Evolutionary conservation across 2,329 filamentous ascomycete species (phyloP).

Genomic region (Mycosphaerelloides madeirae): DNA sequence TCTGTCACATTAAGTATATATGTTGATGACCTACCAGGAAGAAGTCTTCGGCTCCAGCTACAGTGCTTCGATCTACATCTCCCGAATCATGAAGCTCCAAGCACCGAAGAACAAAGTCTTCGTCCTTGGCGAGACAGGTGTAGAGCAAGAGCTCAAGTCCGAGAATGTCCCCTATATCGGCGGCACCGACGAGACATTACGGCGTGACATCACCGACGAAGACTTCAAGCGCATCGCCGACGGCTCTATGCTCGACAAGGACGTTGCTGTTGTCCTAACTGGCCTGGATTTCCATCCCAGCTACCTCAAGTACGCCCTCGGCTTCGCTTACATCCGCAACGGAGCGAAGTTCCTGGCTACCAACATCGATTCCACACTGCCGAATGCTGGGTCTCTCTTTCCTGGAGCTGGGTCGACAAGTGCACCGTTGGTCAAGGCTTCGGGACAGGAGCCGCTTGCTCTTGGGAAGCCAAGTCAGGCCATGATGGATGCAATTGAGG

Average conservation of each 20-base stretch:
- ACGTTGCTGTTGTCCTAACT: slow-evolving; percentile 83
- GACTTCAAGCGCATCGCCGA: slow-evolving; percentile 74
- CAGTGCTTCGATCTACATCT: slow-evolving; percentile 92
- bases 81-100: slow-evolving; percentile 78
- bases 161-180: slow-evolving; percentile 78
- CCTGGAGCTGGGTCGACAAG: slow-evolving; percentile 83
- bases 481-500: slow-evolving; percentile 99
- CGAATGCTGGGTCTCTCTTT: slow-evolving; percentile 76
- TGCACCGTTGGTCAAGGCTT: slow-evolving; percentile 65
- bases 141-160: slow-evolving; percentile 78
- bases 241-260: slow-evolving; percentile 72
- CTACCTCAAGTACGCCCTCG: slow-evolving; percentile 84
- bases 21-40: slow-evolving; percentile 49
- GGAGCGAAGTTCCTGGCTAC: slow-evolving; percentile 88
- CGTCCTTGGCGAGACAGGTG: slow-evolving; percentile 83
- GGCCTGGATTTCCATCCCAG: slow-evolving; percentile 93
- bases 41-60: slow-evolving; percentile 97
- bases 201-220: slow-evolving; percentile 71
- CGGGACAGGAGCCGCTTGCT: slow-evolving; percentile 63
- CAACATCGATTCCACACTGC: slow-evolving; percentile 86
- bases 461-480: slow-evolving; percentile 94
- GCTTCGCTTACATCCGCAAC: slow-evolving; percentile 76
- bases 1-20: background rate
- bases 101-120: slow-evolving; percentile 86
- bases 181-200: slow-evolving; percentile 74